Base-by-base conservation (phyloP, 2,329 filamentous ascomycete species). In the Arthrobotrys musiformis region DNA sequence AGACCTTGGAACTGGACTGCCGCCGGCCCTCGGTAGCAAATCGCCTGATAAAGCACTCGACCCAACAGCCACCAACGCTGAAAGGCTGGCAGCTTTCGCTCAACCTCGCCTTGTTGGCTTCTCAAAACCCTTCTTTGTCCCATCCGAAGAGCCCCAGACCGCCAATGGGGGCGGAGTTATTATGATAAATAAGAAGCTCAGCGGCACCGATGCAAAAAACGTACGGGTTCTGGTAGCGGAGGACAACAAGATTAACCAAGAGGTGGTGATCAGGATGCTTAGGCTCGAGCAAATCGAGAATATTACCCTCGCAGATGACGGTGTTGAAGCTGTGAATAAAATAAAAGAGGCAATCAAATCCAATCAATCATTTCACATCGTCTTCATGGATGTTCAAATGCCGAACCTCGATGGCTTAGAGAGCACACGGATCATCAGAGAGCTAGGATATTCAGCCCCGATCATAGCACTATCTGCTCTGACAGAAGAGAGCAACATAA, bases 321-420 rank as follows among this genome's bases (percentile, higher is more conserved):
- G 91, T 0, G 92, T 95, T 83, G 92, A 97, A 83, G 94, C 94
- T 0, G 92, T 93, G 75, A 93, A 97, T 78, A 86, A 91, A 30
- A 93, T 97, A 79, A 94, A 93, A 82, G 89, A 89, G n/a, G 91
- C 90, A 79, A 95, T 97, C 91, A 89, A 90, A 63, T 88, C 87
- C 22, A 88, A 90, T 63, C 86, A 88, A 63, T 88, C 88, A 1
- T 97, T 94, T 82, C 92, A 97, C 80, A 86, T 97, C 28, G 94
- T 97, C 79, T 95, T 97, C 82, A 97, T 97, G 94, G 94, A 97
- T 81, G 91, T 97, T 4, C 93, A 89, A 46, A 97, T 97, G 94
- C 94, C 94, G 2, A 96, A 95, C 79, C 88, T 97, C 13, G 93
- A 97, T 81, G 94, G 94, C 0, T 85, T 97, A 28, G 91, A 97